phyloP scores from a whole-genome alignment of 2,329 filamentous ascomycete genomes.

The Microcera coccophila region DNA sequence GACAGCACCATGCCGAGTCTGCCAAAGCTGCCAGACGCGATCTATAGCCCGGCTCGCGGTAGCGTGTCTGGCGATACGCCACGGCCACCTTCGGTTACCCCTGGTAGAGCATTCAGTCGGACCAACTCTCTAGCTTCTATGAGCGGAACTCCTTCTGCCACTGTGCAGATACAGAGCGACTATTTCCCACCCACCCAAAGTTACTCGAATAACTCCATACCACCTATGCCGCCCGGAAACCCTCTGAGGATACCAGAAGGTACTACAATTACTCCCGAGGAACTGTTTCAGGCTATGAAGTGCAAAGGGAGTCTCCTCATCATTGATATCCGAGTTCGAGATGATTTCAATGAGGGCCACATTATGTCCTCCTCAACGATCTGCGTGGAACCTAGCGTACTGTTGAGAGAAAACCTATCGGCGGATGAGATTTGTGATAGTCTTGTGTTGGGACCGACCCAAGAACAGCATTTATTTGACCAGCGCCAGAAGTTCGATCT shows the following conservation, averaged over 20 bases:
- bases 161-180: conserved; percentile 29
- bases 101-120: conserved; percentile 58
- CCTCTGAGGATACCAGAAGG: conserved; percentile 49
- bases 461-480: conserved; percentile 73
- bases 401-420: conserved; percentile 63
- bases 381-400: conserved; percentile 79
- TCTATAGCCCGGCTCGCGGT: conserved; percentile 74
- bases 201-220: conserved; percentile 24
- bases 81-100: conserved; percentile 61
- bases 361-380: conserved; percentile 80
- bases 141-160: conserved; percentile 26
- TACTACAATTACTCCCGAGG: conserved; percentile 61
- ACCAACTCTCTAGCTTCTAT: conserved; percentile 50
- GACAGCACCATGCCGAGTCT: conserved; percentile 53
- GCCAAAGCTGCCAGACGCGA: conserved; percentile 69
- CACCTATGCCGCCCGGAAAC: conserved; percentile 38
- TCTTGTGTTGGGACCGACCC: conserved; percentile 65
- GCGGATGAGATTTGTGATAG: conserved; percentile 61
- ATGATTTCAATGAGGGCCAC: conserved; percentile 82
- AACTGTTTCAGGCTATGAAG: conserved; percentile 67
- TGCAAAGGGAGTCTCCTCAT: conserved; percentile 62
- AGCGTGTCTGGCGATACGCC: conserved; percentile 63
- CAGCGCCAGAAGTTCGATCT: conserved; percentile 74
- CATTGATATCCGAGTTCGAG: conserved; percentile 78
- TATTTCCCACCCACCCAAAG: conserved; percentile 31